Conservation (phyloP, 345 rosid species). For the Heritiera littoralis region DNA sequence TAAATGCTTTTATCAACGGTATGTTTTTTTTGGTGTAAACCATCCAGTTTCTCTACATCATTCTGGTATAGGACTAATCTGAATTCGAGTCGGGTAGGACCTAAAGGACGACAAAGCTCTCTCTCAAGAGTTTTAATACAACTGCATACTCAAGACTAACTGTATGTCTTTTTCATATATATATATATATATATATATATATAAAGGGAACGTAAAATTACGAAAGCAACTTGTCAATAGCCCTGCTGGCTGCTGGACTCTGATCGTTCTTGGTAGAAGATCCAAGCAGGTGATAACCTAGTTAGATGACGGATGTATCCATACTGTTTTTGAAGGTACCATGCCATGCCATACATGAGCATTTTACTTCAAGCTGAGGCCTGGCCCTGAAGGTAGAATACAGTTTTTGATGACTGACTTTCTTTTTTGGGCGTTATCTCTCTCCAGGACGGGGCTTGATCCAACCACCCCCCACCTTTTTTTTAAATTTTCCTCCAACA, state of each 20-base stretch:
- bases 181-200: neutral
- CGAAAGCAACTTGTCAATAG: neutral
- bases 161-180: no score
- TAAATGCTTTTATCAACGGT: neutral
- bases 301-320: neutral
- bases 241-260: neutral
- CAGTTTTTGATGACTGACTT: neutral
- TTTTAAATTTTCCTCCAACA: neutral
- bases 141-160: no score
- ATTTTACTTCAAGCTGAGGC: no score
- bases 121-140: no score
- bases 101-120: no score
- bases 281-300: neutral
- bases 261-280: neutral
- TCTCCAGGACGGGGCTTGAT: neutral
- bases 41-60: no score
- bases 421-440: neutral
- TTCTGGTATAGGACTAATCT: no score
- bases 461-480: slow-evolving; percentile 20
- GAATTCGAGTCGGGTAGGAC: no score
- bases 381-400: neutral
- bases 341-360: no score
- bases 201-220: neutral
- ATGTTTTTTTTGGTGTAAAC: no score
- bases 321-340: no score